Evolutionary conservation across 2,329 filamentous ascomycete genomes (phyloP).

Genomic region (Venturia oleaginea): DNA sequence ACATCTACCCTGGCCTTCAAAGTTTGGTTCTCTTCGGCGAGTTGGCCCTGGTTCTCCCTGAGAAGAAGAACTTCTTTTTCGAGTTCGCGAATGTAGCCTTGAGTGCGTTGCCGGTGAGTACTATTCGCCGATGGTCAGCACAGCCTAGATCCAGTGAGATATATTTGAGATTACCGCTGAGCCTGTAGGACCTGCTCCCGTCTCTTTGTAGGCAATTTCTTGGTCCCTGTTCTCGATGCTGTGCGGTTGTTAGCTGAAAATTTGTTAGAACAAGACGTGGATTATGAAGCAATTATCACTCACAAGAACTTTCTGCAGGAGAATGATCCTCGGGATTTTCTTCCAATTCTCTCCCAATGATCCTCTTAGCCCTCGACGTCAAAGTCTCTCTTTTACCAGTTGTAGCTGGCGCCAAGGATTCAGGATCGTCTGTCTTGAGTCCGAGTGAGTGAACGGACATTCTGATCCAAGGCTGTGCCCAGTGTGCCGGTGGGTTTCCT

Average conservation of each 20-base stretch:
- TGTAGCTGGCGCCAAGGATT: neutral
- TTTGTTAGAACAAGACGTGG: too few relatives aligned
- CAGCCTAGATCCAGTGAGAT: neutral
- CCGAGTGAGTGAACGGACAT: neutral
- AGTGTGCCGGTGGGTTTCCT: neutral
- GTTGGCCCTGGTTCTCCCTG: neutral
- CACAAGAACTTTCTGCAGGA: neutral
- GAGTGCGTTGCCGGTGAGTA: constrained; percentile 12
- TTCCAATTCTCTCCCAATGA: constrained; percentile 5
- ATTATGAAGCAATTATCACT: neutral
- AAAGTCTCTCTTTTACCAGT: constrained; percentile 9
- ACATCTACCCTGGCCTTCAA: neutral
- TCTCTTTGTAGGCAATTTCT: constrained; percentile 5
- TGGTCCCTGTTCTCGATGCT: neutral
- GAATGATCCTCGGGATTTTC: neutral
- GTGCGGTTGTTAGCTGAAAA: neutral
- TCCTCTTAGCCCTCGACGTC: constrained; percentile 6
- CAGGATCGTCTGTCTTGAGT: neutral
- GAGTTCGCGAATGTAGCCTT: constrained; percentile 13
- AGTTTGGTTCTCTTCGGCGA: neutral
- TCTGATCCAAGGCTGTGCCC: neutral
- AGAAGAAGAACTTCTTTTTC: constrained; percentile 12
- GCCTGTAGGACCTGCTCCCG: constrained; percentile 10
- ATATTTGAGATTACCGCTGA: neutral
- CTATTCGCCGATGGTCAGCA: neutral